Percentiles rank a stretch among this genome's conserved stretches.
phyloP scores from a whole-genome alignment of 352 stramenopile genomes.

The Globisporangium carolinianum region DNA sequence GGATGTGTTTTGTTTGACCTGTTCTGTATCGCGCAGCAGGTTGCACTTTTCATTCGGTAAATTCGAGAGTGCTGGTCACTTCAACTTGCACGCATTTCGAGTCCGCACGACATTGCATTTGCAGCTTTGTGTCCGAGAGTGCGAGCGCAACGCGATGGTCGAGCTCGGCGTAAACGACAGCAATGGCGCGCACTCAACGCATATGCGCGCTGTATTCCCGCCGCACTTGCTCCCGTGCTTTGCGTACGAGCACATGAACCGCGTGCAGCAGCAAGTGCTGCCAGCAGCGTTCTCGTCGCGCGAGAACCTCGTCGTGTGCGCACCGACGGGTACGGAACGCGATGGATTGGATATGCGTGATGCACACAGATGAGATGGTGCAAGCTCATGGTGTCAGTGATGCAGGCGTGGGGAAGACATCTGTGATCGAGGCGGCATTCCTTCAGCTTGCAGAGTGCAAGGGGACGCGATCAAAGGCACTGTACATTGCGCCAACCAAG shows the following conservation, averaged over 20 bases:
- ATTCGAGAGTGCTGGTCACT: too few relatives aligned
- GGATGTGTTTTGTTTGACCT: too few relatives aligned
- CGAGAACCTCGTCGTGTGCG: conserved; percentile 35
- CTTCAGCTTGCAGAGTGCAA: conserved; percentile 20
- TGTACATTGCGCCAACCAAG: conserved; percentile 45
- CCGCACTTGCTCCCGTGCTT: conserved; percentile 33
- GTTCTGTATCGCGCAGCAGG: too few relatives aligned
- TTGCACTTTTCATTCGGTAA: too few relatives aligned
- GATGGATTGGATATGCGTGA: too few relatives aligned
- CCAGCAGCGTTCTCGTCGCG: conserved; percentile 18
- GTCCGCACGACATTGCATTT: too few relatives aligned
- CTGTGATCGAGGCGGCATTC: conserved; percentile 38
- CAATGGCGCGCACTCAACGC: background rate
- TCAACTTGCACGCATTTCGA: background rate
- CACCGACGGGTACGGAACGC: conserved; percentile 26
- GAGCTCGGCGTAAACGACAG: background rate
- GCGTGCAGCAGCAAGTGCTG: conserved; percentile 35
- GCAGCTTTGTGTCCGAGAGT: background rate
- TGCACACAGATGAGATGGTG: background rate
- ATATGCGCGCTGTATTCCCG: conserved; percentile 28
- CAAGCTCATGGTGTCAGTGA: background rate
- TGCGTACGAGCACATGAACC: conserved; percentile 31
- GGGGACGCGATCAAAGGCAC: conserved; percentile 14
- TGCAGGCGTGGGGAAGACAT: conserved; percentile 41
- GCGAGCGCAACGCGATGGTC: conserved; percentile 1